Base-by-base conservation (phyloP, 2,329 filamentous ascomycete genomes). In the Botrytis cinerea region DNA sequence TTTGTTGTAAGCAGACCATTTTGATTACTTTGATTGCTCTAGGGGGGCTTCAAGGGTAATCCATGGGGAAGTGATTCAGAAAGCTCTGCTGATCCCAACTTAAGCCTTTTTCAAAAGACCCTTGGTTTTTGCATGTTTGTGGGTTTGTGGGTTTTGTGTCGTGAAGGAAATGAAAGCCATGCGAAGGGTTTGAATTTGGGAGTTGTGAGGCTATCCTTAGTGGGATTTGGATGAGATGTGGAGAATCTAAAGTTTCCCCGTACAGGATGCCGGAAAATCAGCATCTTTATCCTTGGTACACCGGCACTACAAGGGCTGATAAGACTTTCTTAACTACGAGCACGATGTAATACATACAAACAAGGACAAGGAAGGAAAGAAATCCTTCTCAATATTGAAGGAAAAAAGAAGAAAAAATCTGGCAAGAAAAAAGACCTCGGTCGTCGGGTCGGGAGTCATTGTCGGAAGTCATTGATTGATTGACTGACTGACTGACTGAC, bases 71-170 rank as follows among this genome's bases (percentile, higher is more conserved):
- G 57, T 28, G 43, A 51, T 45, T 48, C 51, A 71, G 32, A 40
- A 25, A 63, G 57, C n/a, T 63, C 61, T 72, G 70, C 60, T 71
- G 70, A 66, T 71, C 60, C 45, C 48, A 71, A 54, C 28, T 22
- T 51, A 40, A 40, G 48, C 60, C 38, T 68, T 68, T 40, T 68
- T n/a, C 16, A 32, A 68, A 68, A 45, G 46, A 67, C 48, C 66
- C 66, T 43, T 68, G 35, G 16, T 28, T 32, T 43, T 25, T 68
- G 48, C 35, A 48, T 71, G 28, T 46, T 46, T 59, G 51, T 38
- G 54, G 59, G 43, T 25, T 48, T 45, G n/a, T 60, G 48, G 48
- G n/a, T 43, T 51, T 62, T 45, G n/a, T 45, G n/a, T 54, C 48
- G 1, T 54, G 25, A n/a, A 6, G 48, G 48, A n/a, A 43, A 45